A percentile compares a stretch with the other conserved stretches of the same genome.
phyloP scores from a whole-genome alignment of 108 stramenopile genomes.

The Asterionellopsis glacialis region DNA sequence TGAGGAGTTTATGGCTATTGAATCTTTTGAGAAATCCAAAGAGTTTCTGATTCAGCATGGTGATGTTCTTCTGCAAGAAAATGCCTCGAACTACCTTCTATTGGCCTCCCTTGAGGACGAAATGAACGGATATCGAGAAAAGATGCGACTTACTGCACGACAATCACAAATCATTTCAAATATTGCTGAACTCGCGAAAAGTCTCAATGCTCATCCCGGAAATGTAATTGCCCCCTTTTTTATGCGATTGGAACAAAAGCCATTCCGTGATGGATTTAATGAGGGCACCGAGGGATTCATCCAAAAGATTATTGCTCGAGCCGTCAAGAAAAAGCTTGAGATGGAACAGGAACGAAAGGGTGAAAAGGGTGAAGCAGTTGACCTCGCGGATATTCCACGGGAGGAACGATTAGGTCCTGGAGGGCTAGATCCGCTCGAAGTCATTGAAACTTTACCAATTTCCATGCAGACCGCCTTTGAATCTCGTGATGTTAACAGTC shows the following conservation, averaged over 20 bases:
- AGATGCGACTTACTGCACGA: conserved; percentile 91
- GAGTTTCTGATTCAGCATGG: conserved; percentile 87
- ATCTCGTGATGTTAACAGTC: conserved; percentile 68
- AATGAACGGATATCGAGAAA: conserved; percentile 97
- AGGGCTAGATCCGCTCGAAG: conserved; percentile 95
- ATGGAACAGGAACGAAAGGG: conserved; percentile 35
- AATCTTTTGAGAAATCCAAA: conserved; percentile 76
- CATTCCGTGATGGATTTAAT: conserved; percentile 76
- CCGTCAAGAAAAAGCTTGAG: conserved; percentile 90
- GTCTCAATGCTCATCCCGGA: conserved; percentile 88
- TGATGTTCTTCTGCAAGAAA: conserved; percentile 90
- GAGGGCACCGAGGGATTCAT: conserved; percentile 78
- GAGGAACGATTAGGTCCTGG: conserved; percentile 93
- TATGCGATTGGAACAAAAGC: conserved; percentile 71
- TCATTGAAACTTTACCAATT: conserved; percentile 84
- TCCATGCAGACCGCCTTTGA: conserved; percentile 94
- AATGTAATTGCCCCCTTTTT: conserved; percentile 97
- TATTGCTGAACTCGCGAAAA: conserved; percentile 95
- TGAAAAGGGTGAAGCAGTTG: conserved; percentile 55
- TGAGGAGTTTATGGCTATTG: conserved; percentile 85
- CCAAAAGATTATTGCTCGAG: conserved; percentile 83
- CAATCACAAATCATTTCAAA: conserved; percentile 91
- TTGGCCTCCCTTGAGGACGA: conserved; percentile 96
- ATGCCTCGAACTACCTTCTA: conserved; percentile 92
- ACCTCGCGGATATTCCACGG: conserved; percentile 58